These are phyloP conservation scores for Herpetomonas tarakana DNA, from an alignment of 208 protist species.

Conservation along the genomic window DNA sequence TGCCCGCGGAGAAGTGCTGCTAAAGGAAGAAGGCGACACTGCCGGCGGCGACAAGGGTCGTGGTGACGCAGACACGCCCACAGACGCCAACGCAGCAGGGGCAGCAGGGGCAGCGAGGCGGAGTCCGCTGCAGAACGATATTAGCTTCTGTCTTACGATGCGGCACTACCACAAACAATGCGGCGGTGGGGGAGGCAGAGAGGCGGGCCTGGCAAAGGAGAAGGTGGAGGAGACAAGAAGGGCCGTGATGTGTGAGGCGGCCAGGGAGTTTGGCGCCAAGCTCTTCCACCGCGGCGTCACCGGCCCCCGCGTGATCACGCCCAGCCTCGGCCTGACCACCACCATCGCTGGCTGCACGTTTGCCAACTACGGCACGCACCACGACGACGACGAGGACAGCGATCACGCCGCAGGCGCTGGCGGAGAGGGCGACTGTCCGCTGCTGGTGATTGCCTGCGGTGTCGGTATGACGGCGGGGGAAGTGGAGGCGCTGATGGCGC, in stretches of 20 bases:
- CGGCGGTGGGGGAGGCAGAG: neutral
- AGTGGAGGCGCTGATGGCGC: slow-evolving; percentile 29
- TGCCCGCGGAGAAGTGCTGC: slow-evolving; percentile 42
- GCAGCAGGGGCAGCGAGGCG: too few relatives aligned
- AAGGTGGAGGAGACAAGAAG: neutral
- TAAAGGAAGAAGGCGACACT: slow-evolving; percentile 19
- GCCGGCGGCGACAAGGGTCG: slow-evolving; percentile 1
- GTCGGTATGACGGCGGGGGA: slow-evolving; percentile 55
- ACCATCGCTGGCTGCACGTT: slow-evolving; percentile 46
- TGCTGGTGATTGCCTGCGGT: slow-evolving; percentile 72
- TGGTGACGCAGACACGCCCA: slow-evolving; percentile 8
- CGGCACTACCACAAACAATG: slow-evolving; percentile 12
- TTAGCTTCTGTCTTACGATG: slow-evolving; percentile 84
- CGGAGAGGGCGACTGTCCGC: too few relatives aligned
- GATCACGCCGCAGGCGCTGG: neutral
- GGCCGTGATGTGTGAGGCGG: slow-evolving; percentile 12
- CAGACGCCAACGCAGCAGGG: too few relatives aligned
- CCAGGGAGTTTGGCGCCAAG: slow-evolving; percentile 56
- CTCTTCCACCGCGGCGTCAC: slow-evolving; percentile 73
- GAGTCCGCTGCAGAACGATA: slow-evolving; percentile 77
- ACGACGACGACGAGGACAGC: slow-evolving; percentile 11
- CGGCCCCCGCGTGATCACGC: slow-evolving; percentile 64
- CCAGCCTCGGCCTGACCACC: slow-evolving; percentile 18
- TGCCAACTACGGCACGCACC: slow-evolving; percentile 63
- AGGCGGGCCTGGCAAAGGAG: slow-evolving; percentile 1